Percentiles rank a stretch among this genome's conserved stretches.
Conservation (phyloP, 169 alveolate species). For the Toxoplasma gondii region DNA sequence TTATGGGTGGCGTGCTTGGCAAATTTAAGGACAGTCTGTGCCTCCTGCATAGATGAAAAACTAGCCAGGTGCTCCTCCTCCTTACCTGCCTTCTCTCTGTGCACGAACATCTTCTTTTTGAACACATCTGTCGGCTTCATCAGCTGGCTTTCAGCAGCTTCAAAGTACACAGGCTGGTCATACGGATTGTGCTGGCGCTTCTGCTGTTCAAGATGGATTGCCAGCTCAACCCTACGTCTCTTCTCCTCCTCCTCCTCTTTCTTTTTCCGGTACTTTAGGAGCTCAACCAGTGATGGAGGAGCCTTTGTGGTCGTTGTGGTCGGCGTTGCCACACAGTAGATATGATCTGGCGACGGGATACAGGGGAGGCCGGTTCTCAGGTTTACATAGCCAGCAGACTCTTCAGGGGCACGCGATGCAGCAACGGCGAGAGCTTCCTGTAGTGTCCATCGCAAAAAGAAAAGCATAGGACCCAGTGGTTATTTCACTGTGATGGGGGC, state of each 20-base stretch:
- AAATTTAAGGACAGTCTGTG: background rate
- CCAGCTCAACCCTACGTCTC: background rate
- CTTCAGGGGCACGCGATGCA: constrained; percentile 19
- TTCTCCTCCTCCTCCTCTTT: constrained; percentile 21
- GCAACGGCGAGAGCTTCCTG: constrained; percentile 8
- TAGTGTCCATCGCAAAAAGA: background rate
- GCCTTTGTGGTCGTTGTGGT: constrained; percentile 18
- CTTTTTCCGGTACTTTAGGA: background rate
- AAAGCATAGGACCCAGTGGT: too few species aligned
- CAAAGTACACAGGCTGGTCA: constrained; percentile 30
- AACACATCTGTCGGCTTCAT: background rate
- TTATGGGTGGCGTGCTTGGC: background rate
- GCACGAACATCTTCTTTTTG: background rate
- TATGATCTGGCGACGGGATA: constrained; percentile 15
- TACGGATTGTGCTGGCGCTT: background rate
- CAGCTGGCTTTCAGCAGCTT: background rate
- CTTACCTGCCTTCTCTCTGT: background rate
- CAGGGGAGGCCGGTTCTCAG: constrained; percentile 29
- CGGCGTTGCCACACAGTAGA: constrained; percentile 23
- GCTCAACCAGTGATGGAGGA: constrained; percentile 6
- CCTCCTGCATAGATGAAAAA: background rate
- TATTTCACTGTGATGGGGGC: background rate
- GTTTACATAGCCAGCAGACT: constrained; percentile 16
- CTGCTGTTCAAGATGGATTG: background rate
- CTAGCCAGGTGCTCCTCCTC: background rate